Base-by-base conservation (phyloP, 805 yeast genomes). In the Yarrowia keelungensis region DNA sequence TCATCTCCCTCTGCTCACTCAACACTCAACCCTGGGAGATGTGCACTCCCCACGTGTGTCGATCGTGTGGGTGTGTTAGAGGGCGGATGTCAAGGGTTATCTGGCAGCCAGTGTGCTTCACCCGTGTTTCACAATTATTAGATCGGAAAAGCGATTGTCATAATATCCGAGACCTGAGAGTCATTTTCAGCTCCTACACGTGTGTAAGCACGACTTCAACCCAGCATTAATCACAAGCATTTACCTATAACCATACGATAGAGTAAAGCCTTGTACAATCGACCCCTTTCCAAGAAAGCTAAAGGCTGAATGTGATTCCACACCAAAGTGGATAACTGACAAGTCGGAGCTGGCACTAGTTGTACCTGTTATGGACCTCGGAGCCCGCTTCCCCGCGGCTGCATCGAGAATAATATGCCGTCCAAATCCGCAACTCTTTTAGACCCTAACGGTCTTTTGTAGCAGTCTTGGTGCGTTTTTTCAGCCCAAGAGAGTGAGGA, bases 21-120 rank as follows among this genome's bases (percentile, higher is more conserved):
- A 38, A 39, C 59, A 12, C 45, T n/a, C 26, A 19, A 38, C 59
- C 56, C 58, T 51, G 58, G 43, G 32, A 45, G 39, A n/a, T 11
- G 22, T n/a, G 58, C 39, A 50, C 39, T 3, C 54, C 59, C 59
- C 59, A 53, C 59, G 59, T 53, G 59, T 53, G 59, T 53, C 59
- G 59, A 53, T 53, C 59, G 56, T 36, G 51, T 49, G 54, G 49
- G 32, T 46, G n/a, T 5, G 15, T 26, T 3, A 26, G 32, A 26
- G 32, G 32, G 32, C 32, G 32, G 32, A 5, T 26, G 32, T 26
- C 32, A 26, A 26, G 32, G 32, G 51, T 14, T 22, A 12, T 46
- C 35, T 22, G 15, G 32, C 32, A 26, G 32, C 32, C 32, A 26
- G 7, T 26, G 32, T 26, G 32, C 32, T 26, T 26, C 32, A 22